Evolutionary conservation across 73 alveolate genomes (phyloP).

Genomic region (Tetrahymena elliotti): DNA sequence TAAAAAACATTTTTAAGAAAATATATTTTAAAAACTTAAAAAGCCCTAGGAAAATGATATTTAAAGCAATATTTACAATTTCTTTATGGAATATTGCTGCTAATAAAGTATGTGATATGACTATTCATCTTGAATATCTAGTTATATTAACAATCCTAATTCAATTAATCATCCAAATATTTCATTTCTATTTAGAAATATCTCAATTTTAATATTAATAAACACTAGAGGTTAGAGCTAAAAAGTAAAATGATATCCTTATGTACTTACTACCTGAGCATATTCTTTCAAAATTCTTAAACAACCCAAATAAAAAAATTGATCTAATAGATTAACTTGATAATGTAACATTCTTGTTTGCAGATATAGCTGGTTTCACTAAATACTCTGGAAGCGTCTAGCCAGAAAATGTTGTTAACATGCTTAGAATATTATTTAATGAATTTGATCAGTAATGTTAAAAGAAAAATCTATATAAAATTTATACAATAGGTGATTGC

Average conservation of each 20-base stretch:
- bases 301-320: conserved; percentile 60
- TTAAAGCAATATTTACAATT: not conserved
- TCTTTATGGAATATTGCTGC: not conserved
- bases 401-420: conserved; percentile 70
- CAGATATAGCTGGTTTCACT: conserved; percentile 83
- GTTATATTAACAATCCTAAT: not conserved
- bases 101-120: not conserved
- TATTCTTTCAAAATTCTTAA: conserved; percentile 37
- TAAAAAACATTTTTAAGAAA: not conserved
- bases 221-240: not conserved
- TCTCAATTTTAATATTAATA: not conserved
- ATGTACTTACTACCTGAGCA: conserved; percentile 32
- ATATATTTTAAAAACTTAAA: not conserved
- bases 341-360: conserved; percentile 70
- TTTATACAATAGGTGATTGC: conserved; percentile 84
- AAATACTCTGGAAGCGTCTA: conserved; percentile 64
- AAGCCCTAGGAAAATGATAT: not conserved
- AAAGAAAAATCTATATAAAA: conserved; percentile 62
- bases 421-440: conserved; percentile 65
- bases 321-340: conserved; percentile 66
- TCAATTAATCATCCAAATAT: not conserved
- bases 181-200: not conserved
- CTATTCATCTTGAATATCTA: not conserved
- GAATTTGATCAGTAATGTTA: conserved; percentile 70
- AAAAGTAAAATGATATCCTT: not conserved